phyloP scores from a whole-genome alignment of 257 asterid species.

The Buddleja alternifolia region DNA sequence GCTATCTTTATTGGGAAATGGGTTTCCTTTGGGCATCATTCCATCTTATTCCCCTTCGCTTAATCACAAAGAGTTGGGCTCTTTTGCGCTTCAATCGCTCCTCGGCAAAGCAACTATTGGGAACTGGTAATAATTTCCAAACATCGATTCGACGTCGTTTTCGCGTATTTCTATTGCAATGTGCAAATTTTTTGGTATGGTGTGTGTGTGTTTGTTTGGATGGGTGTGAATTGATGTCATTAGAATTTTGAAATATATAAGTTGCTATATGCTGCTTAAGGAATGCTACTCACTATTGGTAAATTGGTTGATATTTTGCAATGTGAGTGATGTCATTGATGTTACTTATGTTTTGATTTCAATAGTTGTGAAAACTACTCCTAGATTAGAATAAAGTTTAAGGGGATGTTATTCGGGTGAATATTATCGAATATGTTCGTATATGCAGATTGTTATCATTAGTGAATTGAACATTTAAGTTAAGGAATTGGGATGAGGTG shows the following conservation, averaged over 20 bases:
- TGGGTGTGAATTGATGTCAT: neutral
- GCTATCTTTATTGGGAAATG: conserved; percentile 52
- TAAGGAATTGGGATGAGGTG: neutral
- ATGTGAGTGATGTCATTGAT: neutral
- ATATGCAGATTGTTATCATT: neutral
- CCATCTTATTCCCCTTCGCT: conserved; percentile 69
- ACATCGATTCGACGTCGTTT: neutral
- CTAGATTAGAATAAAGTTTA: neutral
- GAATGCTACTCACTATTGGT: neutral
- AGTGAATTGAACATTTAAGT: neutral
- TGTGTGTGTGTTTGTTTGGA: no score
- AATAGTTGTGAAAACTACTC: neutral
- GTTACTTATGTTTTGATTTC: neutral
- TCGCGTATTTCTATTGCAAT: neutral
- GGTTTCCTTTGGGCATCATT: conserved; percentile 79
- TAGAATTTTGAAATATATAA: neutral
- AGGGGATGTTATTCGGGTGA: neutral
- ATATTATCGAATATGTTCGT: neutral
- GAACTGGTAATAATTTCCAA: conserved; percentile 46
- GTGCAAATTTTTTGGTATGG: neutral
- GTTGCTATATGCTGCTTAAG: neutral
- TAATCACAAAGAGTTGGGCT: conserved; percentile 65
- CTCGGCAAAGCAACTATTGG: conserved; percentile 45
- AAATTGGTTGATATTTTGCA: no score
- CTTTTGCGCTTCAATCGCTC: conserved; percentile 76